A percentile compares a stretch with the other conserved stretches of the same genome.
These are phyloP conservation scores for Vaccinium corymbosum DNA, from an alignment of 148 eudicot species.

Conservation along the genomic window DNA sequence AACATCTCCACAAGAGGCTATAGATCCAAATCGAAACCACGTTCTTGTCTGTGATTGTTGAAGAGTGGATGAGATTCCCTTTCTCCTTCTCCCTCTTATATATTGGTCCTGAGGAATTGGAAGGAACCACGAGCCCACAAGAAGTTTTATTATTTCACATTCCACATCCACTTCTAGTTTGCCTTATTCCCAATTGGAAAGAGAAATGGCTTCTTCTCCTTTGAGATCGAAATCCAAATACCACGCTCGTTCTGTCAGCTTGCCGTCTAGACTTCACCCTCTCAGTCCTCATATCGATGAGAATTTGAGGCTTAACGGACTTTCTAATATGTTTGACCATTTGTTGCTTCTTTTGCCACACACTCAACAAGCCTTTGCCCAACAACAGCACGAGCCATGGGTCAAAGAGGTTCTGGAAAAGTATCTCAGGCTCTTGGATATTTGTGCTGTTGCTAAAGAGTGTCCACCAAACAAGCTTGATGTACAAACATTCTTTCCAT, in stretches of 20 bases:
- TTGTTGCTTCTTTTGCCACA: conserved; percentile 27
- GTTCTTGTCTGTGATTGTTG: neutral
- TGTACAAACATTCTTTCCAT: too few species aligned
- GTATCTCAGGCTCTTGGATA: conserved; percentile 30
- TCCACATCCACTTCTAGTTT: neutral
- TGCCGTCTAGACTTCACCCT: conserved; percentile 29
- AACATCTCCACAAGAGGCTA: neutral
- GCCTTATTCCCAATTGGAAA: too few species aligned
- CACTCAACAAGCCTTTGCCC: conserved; percentile 15
- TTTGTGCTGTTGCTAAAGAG: conserved; percentile 22
- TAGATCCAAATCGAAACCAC: neutral
- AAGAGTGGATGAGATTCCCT: conserved; percentile 7
- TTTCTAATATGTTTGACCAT: too few species aligned
- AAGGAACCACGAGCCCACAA: neutral
- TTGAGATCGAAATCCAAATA: conserved; percentile 5
- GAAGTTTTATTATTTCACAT: neutral
- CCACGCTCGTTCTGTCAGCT: conserved; percentile 32
- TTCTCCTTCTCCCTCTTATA: conserved; percentile 3
- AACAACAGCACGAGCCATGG: neutral
- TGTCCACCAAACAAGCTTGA: conserved; percentile 16
- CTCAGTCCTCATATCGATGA: conserved; percentile 23
- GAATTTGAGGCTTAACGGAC: conserved; percentile 8
- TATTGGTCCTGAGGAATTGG: neutral
- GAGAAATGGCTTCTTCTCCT: conserved; percentile 17
- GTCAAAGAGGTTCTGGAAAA: conserved; percentile 31